Base-by-base conservation (phyloP, 805 yeast species). In the Cyberlindnera sargentensis region DNA sequence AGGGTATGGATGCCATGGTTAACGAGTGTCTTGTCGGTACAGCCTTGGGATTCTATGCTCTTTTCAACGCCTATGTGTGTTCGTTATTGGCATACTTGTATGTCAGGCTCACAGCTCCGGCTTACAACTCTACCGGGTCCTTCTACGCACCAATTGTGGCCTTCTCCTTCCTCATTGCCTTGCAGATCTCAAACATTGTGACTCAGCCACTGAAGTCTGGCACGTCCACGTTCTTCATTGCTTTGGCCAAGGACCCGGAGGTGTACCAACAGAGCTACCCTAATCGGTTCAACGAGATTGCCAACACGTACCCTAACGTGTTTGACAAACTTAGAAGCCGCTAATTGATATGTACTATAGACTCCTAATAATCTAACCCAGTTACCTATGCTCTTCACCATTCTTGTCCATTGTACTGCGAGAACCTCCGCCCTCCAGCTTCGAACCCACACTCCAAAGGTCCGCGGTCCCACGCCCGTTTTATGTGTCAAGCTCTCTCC, bases 171-270 rank as follows among this genome's bases (percentile, higher is more conserved):
- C 66, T 87, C 30, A 77, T 89, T 42, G 75, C 93, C 0, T 71
- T 82, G 35, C 95, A 89, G 66, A 76, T 90, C 47, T 75, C 86
- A 40, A 78, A 82, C 48, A 68, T 86, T 45, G 71, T 91, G 10
- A 76, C 81, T 48, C 82, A 83, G 35, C 83, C 88, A 1, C 78
- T 90, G 39, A 82, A 80, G 49, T 80, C 89, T 8, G 96, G 96
- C 9, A 78, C 81, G 8, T 78, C 90, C 24, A 84, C 96, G 0
- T 82, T 90, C 59, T 82, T 88, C 62, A 82, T 90, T 37, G 89
- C 93, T 0, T 69, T 86, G 55, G 87, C 90, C 10, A 77, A 80
- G 54, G 90, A 87, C 53, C 96, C 97, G 0, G 95, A 86, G 53
- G 78, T 84, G 6, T 82, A 84, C 69, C 80, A 77, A 57, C 71